Conservation (phyloP, 176 grass and related monocot genomes). For the Ananas comosus region DNA sequence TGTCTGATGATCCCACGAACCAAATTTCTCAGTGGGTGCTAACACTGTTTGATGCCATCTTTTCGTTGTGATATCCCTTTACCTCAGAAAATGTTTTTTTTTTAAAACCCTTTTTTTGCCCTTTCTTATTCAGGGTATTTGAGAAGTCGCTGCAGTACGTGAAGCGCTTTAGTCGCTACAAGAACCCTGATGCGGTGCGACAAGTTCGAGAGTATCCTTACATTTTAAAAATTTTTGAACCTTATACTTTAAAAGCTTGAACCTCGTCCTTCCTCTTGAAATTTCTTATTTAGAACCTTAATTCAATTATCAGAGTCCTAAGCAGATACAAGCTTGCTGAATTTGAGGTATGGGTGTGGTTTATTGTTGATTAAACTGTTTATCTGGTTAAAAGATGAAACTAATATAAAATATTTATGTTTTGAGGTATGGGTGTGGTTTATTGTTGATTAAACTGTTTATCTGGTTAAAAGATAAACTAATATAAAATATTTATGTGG, state of each 20-base stretch:
- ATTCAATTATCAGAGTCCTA: slow-evolving; percentile 34
- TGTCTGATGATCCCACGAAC: slow-evolving; percentile 55
- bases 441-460: not conserved
- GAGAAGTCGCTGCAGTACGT: slow-evolving; percentile 96
- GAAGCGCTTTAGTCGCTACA: slow-evolving; percentile 93
- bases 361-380: not conserved
- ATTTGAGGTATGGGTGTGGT: slow-evolving; percentile 35
- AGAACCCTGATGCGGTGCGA: slow-evolving; percentile 87
- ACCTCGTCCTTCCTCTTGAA: not conserved
- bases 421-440: slow-evolving; percentile 33
- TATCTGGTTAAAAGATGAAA: not conserved
- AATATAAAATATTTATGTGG: not conserved
- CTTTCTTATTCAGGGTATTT: slow-evolving; percentile 44
- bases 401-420: not conserved
- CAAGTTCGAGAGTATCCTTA: slow-evolving; percentile 87
- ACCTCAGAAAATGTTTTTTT: not conserved
- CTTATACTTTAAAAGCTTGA: slow-evolving; percentile 10
- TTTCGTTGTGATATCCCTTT: not conserved
- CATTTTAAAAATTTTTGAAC: not conserved
- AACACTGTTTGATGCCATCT: not conserved
- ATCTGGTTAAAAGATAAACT: not conserved
- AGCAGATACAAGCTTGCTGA: slow-evolving; percentile 49
- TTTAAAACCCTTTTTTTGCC: not conserved
- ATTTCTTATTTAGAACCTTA: slow-evolving; percentile 24
- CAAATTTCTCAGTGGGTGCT: slow-evolving; percentile 43